phyloP scores from a whole-genome alignment of 768 basidiomycete genomes.

The Tephrocybe sp. region DNA sequence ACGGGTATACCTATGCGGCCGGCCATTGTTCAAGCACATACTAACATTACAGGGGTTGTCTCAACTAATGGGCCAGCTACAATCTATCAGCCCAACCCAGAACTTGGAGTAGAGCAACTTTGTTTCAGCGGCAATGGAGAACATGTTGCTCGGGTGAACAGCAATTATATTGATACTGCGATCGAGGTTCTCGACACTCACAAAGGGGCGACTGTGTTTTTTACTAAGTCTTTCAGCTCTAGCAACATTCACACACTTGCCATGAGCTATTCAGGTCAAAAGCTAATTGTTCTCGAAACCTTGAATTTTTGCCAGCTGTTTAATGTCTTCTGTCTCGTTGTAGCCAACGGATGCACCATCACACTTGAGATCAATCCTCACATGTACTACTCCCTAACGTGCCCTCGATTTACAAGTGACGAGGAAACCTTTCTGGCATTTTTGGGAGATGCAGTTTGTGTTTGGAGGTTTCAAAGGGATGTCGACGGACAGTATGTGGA shows the following conservation, averaged over 20 bases:
- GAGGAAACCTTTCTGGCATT: too few relatives aligned
- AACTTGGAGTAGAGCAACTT: not conserved
- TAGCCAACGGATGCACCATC: not conserved
- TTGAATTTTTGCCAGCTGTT: not conserved
- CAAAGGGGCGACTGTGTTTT: not conserved
- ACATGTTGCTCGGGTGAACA: not conserved
- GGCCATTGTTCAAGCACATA: not conserved
- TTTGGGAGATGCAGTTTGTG: too few relatives aligned
- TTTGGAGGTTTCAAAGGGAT: too few relatives aligned
- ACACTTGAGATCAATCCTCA: not conserved
- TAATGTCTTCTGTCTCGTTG: not conserved
- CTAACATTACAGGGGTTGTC: too few relatives aligned
- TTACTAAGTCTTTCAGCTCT: not conserved
- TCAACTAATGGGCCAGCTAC: not conserved
- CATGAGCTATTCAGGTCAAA: not conserved
- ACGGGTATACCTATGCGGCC: not conserved
- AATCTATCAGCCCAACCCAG: not conserved
- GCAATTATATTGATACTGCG: not conserved
- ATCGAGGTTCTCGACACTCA: not conserved
- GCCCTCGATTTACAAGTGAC: too few relatives aligned
- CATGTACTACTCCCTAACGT: too few relatives aligned
- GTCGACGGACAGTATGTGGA: too few relatives aligned
- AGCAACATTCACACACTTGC: not conserved
- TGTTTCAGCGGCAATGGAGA: not conserved
- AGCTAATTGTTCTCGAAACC: not conserved